Evolutionary conservation across 192 early-diverging fungal genomes (phyloP).

Genomic region (Coemansia sp.): DNA sequence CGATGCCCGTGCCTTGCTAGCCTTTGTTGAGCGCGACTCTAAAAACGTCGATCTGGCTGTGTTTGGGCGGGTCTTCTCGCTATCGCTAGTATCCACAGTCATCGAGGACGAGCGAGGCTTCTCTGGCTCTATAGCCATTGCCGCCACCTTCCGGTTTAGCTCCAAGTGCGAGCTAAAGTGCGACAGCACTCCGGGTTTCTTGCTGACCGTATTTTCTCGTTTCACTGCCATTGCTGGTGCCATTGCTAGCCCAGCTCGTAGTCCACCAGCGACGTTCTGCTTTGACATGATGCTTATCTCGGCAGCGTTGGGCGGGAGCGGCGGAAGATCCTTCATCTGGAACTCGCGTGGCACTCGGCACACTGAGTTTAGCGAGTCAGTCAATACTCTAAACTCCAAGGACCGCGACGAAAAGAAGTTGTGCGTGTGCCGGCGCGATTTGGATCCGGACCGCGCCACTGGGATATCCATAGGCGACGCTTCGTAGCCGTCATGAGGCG

Average conservation of each 20-base stretch:
- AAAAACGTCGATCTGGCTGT: slow-evolving; percentile 12
- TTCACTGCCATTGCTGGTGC: background rate
- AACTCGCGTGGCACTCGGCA: slow-evolving; percentile 35
- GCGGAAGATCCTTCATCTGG: slow-evolving; percentile 52
- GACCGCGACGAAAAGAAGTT: slow-evolving; percentile 32
- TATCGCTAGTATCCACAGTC: slow-evolving; percentile 17
- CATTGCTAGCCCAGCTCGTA: background rate
- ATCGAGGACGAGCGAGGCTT: slow-evolving; percentile 51
- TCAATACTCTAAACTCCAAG: slow-evolving; percentile 19
- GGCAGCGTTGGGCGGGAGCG: slow-evolving; percentile 41
- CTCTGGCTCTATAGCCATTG: slow-evolving; percentile 21
- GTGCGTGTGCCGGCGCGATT: slow-evolving; percentile 47
- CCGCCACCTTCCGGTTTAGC: slow-evolving; percentile 28
- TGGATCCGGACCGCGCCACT: slow-evolving; percentile 7
- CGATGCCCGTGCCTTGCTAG: slow-evolving; percentile 24
- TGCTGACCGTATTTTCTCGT: slow-evolving; percentile 3
- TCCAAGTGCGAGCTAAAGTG: slow-evolving; percentile 50
- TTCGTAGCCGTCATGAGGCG: slow-evolving; percentile 9
- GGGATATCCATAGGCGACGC: background rate
- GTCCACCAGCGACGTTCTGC: slow-evolving; percentile 8
- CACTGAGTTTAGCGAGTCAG: slow-evolving; percentile 21
- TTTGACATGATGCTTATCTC: slow-evolving; percentile 22
- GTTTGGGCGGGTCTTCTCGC: slow-evolving; percentile 16
- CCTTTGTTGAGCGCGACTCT: slow-evolving; percentile 9
- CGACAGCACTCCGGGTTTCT: slow-evolving; percentile 18